These are phyloP conservation scores for Kickxella alabastrina DNA, from an alignment of 192 early-diverging fungal species.

Conservation along the genomic window DNA sequence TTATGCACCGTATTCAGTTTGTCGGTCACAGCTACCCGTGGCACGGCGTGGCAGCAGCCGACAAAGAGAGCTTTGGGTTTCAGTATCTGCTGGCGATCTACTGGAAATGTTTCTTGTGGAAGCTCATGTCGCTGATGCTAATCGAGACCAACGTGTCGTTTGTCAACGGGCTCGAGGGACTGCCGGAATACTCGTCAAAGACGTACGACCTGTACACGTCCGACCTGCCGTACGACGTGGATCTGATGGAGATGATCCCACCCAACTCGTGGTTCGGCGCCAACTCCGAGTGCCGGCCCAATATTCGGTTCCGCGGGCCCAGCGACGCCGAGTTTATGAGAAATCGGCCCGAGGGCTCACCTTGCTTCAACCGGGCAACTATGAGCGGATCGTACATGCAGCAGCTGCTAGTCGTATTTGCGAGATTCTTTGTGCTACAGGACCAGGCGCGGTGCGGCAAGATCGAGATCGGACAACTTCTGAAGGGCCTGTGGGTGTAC, in stretches of 20 bases:
- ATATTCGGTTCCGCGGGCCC: slow-evolving; percentile 32
- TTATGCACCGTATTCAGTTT: slow-evolving; percentile 30
- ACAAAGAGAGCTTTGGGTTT: slow-evolving; percentile 37
- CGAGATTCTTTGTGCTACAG: slow-evolving; percentile 17
- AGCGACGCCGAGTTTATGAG: slow-evolving; percentile 37
- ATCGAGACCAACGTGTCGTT: slow-evolving; percentile 15
- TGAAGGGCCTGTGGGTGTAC: slow-evolving; percentile 38
- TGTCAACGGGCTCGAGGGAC: slow-evolving; percentile 5
- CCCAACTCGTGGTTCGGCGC: slow-evolving; percentile 20
- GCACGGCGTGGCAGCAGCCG: slow-evolving; percentile 15
- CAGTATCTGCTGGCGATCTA: slow-evolving; percentile 42
- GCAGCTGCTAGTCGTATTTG: slow-evolving; percentile 37
- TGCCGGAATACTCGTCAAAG: slow-evolving; percentile 46
- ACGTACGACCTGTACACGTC: slow-evolving; percentile 42
- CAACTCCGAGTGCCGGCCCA: neutral
- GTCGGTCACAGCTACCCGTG: slow-evolving; percentile 28
- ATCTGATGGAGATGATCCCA: slow-evolving; percentile 44
- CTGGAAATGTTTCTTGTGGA: slow-evolving; percentile 50
- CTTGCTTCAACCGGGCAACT: slow-evolving; percentile 30
- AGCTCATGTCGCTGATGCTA: slow-evolving; percentile 30
- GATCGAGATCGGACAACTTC: slow-evolving; percentile 15
- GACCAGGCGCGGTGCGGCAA: slow-evolving; percentile 17
- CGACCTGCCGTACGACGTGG: slow-evolving; percentile 21
- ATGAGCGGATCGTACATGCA: slow-evolving; percentile 24
- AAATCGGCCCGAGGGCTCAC: slow-evolving; percentile 29